Conservation (phyloP, 306 rosid genomes). For the Heteromeles arbutifolia region DNA sequence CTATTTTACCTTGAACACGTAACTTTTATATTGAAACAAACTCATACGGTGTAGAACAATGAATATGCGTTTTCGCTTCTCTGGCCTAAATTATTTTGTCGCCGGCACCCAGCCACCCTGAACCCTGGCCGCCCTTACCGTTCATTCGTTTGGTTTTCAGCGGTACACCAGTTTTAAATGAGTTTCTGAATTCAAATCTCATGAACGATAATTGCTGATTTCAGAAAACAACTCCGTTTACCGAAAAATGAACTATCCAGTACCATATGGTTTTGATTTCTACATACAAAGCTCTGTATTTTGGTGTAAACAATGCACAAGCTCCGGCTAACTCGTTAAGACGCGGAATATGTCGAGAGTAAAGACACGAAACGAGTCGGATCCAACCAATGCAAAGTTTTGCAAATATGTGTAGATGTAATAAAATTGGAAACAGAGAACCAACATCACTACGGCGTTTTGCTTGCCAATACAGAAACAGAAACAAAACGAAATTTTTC, state of each 20-base stretch:
- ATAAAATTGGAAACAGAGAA: neutral
- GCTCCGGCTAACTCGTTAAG: neutral
- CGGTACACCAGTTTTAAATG: no score
- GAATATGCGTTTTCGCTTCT: neutral
- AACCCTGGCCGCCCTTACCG: no score
- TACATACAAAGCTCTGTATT: no score
- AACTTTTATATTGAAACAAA: neutral
- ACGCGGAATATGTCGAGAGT: neutral
- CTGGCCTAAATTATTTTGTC: no score
- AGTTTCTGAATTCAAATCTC: no score
- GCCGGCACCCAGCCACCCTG: no score
- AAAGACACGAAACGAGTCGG: neutral
- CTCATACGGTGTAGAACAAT: neutral
- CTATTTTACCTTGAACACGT: neutral
- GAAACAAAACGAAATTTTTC: slow-evolving; percentile 12
- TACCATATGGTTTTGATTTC: no score
- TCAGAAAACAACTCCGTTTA: no score
- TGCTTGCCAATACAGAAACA: slow-evolving; percentile 18
- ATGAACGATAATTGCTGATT: no score
- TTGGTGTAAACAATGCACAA: neutral
- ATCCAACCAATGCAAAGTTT: neutral
- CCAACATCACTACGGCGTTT: neutral
- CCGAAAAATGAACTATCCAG: no score
- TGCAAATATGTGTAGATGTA: neutral
- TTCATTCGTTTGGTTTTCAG: no score